Evolutionary conservation across 805 yeast genomes (phyloP).

Genomic region (Lipomyces sp.): DNA sequence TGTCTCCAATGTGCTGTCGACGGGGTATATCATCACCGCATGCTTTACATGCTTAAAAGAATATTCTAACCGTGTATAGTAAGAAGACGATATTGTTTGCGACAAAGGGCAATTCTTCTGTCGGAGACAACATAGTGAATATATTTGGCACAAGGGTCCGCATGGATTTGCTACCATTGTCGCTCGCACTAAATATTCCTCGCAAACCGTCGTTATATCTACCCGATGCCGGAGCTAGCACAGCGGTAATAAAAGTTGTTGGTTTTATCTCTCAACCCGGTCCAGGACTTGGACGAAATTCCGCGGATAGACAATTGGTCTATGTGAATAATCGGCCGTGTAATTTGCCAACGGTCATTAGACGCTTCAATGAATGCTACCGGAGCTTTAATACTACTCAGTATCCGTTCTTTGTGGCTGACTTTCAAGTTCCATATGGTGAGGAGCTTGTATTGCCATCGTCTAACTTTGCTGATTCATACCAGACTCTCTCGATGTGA

Average conservation of each 20-base stretch:
- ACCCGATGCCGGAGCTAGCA: slow-evolving; percentile 23
- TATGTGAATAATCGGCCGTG: slow-evolving; percentile 82
- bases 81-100: slow-evolving; percentile 62
- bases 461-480: neutral
- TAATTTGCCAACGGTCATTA: slow-evolving; percentile 56
- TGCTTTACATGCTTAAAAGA: neutral
- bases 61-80: slow-evolving; percentile 44
- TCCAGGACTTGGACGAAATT: slow-evolving; percentile 74
- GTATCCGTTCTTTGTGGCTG: slow-evolving; percentile 68
- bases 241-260: slow-evolving; percentile 44
- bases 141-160: slow-evolving; percentile 73
- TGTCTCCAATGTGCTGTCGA: slow-evolving; percentile 55
- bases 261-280: slow-evolving; percentile 80
- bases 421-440: slow-evolving; percentile 53
- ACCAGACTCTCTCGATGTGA: slow-evolving; percentile 60
- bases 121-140: slow-evolving; percentile 64
- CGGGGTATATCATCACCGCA: slow-evolving; percentile 7
- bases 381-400: slow-evolving; percentile 73
- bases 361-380: slow-evolving; percentile 73
- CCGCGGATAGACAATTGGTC: slow-evolving; percentile 74
- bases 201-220: slow-evolving; percentile 27
- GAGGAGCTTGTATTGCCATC: neutral
- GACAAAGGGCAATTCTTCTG: slow-evolving; percentile 56
- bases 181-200: slow-evolving; percentile 41
- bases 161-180: slow-evolving; percentile 60